These are phyloP conservation scores for Lentithecium fluviatile DNA, from an alignment of 495 filamentous ascomycete genomes.

Conservation along the genomic window DNA sequence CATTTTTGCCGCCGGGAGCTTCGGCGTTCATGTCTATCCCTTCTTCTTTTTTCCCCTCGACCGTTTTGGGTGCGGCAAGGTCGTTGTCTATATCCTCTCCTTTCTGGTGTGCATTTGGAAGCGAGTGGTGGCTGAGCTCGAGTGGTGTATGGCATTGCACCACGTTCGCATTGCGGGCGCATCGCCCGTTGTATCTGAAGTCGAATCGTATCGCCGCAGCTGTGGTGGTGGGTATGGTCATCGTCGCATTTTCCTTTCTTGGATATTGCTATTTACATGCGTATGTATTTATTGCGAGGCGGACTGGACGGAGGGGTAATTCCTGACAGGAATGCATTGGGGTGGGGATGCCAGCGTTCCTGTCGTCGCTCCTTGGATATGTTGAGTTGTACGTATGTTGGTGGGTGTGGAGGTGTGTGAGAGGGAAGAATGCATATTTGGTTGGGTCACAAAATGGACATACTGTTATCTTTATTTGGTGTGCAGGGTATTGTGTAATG, in stretches of 20 bases:
- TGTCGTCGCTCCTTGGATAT: neutral
- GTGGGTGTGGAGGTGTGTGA: too few species aligned
- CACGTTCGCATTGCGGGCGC: too few species aligned
- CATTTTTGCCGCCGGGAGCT: too few species aligned
- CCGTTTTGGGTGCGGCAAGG: neutral
- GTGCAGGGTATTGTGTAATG: too few species aligned
- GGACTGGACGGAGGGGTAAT: slow-evolving; percentile 4
- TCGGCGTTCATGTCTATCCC: too few species aligned
- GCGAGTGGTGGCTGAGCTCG: too few species aligned
- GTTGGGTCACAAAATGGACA: too few species aligned
- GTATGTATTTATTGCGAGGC: slow-evolving; percentile 4
- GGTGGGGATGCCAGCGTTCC: neutral
- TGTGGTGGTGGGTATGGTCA: neutral
- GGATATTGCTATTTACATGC: neutral
- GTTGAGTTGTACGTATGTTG: too few species aligned
- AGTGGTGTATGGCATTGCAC: too few species aligned
- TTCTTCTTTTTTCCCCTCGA: too few species aligned
- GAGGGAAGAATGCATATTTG: too few species aligned
- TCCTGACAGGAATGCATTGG: slow-evolving; percentile 1
- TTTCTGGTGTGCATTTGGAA: neutral
- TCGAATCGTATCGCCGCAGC: neutral
- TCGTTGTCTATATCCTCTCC: neutral
- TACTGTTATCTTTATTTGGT: too few species aligned
- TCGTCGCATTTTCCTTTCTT: neutral
- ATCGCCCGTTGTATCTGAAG: neutral